Conservation (phyloP, 495 filamentous ascomycete species). For the Melanomma pulvis-pyrius region DNA sequence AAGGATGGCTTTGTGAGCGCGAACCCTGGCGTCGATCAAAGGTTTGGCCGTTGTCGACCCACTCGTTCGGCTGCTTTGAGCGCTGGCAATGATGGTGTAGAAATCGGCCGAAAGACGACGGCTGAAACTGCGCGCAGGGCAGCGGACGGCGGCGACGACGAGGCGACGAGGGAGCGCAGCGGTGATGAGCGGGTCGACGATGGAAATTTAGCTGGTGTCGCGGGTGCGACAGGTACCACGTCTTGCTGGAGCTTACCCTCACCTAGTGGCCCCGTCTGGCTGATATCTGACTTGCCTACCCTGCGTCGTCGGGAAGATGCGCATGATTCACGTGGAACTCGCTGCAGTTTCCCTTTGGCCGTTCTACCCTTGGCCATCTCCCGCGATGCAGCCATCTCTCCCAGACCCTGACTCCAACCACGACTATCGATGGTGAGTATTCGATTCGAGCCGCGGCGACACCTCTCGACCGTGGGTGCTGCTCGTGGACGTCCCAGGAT, state of each 20-base stretch:
- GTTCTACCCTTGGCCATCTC: not conserved
- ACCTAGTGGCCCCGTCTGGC: not conserved
- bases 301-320: not conserved
- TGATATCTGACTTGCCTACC: not conserved
- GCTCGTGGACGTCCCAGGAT: too few species aligned
- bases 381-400: not conserved
- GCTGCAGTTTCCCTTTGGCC: not conserved
- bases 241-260: not conserved
- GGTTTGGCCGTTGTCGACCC: not conserved
- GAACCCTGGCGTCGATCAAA: not conserved
- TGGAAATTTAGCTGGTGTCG: not conserved
- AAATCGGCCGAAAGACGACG: not conserved
- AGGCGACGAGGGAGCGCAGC: not conserved
- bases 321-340: not conserved
- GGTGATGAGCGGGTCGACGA: not conserved
- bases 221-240: not conserved
- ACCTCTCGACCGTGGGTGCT: too few species aligned
- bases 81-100: not conserved
- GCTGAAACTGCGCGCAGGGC: not conserved
- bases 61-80: not conserved
- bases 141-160: not conserved
- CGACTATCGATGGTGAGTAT: not conserved
- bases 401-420: not conserved
- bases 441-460: too few species aligned
- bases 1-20: not conserved